These are phyloP conservation scores for Thelephora terrestris DNA, from an alignment of 1,284 basidiomycete species.

Conservation along the genomic window DNA sequence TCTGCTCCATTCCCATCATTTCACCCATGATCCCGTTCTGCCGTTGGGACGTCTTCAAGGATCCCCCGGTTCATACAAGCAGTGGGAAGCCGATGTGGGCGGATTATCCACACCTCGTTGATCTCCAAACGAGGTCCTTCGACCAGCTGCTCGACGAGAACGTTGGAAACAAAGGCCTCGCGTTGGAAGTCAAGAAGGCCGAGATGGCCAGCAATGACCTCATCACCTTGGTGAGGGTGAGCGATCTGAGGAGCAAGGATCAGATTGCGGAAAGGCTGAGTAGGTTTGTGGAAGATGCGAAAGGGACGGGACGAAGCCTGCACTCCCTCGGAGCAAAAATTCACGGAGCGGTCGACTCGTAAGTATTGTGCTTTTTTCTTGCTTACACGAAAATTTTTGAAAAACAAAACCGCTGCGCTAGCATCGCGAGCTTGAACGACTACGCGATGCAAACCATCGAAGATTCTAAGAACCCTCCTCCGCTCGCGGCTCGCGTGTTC, in stretches of 20 bases:
- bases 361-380: slow-evolving; percentile 21
- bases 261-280: slow-evolving; percentile 37
- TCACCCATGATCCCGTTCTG: not conserved
- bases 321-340: slow-evolving; percentile 51
- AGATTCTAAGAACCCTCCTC: slow-evolving; percentile 30
- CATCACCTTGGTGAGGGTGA: slow-evolving; percentile 49
- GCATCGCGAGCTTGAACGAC: slow-evolving; percentile 61
- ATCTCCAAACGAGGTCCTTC: slow-evolving; percentile 49
- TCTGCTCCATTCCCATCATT: not conserved
- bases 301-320: slow-evolving; percentile 44
- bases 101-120: slow-evolving; percentile 48
- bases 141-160: slow-evolving; percentile 51
- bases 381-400: not conserved
- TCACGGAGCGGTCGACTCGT: slow-evolving; percentile 61
- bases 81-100: slow-evolving; percentile 23
- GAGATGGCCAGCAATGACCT: no score
- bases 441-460: slow-evolving; percentile 55
- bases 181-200: slow-evolving; percentile 59
- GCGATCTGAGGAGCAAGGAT: slow-evolving; percentile 50
- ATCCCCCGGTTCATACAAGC: no score
- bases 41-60: not conserved
- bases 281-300: slow-evolving; percentile 49
- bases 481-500: slow-evolving; percentile 27
- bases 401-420: no score
- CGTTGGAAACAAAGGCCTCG: slow-evolving; percentile 42